Evolutionary conservation across 78 protist genomes (phyloP).

Genomic region (Dictyostelium intermedium): DNA sequence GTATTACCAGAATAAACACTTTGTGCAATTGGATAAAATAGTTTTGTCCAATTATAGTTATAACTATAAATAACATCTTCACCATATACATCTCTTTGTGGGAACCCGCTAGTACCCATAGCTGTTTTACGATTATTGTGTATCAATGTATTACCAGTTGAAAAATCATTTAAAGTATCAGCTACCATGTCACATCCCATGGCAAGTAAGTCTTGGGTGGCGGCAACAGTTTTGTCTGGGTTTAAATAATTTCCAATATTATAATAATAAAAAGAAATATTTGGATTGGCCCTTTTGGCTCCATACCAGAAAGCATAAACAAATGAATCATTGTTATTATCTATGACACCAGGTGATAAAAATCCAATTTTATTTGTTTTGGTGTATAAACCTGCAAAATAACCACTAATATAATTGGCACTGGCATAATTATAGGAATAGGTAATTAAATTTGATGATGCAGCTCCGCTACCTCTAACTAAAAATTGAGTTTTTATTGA

Average conservation of each 20-base stretch:
- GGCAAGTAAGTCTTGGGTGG: not conserved
- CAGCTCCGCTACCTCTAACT: not conserved
- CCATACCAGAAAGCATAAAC: not conserved
- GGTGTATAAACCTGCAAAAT: conserved; percentile 11
- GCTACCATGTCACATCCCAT: not conserved
- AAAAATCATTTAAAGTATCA: not conserved
- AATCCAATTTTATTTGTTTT: conserved; percentile 11
- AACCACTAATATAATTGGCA: conserved; percentile 26
- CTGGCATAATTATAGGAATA: not conserved
- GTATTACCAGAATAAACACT: conserved; percentile 4
- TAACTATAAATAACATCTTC: not conserved
- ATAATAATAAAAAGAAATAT: not conserved
- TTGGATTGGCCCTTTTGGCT: not conserved
- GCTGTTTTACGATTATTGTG: not conserved
- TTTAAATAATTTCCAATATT: not conserved
- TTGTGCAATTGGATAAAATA: not conserved
- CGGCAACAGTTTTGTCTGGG: not conserved
- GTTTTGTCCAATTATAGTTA: not conserved
- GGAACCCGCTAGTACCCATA: conserved; percentile 21
- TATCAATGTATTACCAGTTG: not conserved
- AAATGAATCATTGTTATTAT: not conserved
- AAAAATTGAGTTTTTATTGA: not conserved
- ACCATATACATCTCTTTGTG: conserved; percentile 5
- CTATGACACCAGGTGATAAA: not conserved
- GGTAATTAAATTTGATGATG: not conserved